Evolutionary conservation across 192 early-diverging fungal species (phyloP), one percentile per base, ranked within the genome.

Genomic region (Backusella tuberculispora): DNA sequence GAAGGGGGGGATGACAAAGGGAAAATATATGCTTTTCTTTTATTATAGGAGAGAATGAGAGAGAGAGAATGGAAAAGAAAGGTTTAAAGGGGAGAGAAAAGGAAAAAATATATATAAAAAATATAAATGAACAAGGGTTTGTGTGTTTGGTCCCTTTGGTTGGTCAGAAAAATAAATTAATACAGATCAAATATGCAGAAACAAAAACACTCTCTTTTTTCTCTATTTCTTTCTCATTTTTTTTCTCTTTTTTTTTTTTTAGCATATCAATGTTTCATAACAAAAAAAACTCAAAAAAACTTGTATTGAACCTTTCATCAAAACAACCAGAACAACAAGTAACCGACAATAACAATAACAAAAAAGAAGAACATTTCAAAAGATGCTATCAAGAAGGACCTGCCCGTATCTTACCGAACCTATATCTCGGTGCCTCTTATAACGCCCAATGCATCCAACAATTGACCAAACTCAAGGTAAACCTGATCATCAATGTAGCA

Each of bases 401-500:
- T n/a, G 86, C 87, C 13, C 68, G 75, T 38, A 90, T 94, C 34
- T 73, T 94, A 40, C 87, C 88, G 10, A 74, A 88, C 67, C 81
- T 93, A 1, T 92, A 88, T 72, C 82, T 94, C 40, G 92, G 93
- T 12, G 83, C 83, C 19, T 84, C 85, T 73, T 78, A 86, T 63
- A 92, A 90, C 71, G 92, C 91, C 10, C 72, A 76, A 43, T 81
- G 92, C 56, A 40, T 74, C 3, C 56, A 68, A 24, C 64, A 83
- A 8, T 78, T 95, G 0, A 68, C 81, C 1, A 72, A 74, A 56
- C 81, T 90, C 21, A 79, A 83, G 21, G 84, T 94, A 70, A 81
- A 79, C 3, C 83, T 73, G 24, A 86, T 95, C 48, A 53, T 95
- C 63, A 94, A 94, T 78, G 92, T 93, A 29, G 93, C 91, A 13